A percentile compares a stretch with the other conserved stretches of the same genome.
Evolutionary conservation across 2,329 filamentous ascomycete genomes (phyloP).

Genomic region (Madurella fahalii): DNA sequence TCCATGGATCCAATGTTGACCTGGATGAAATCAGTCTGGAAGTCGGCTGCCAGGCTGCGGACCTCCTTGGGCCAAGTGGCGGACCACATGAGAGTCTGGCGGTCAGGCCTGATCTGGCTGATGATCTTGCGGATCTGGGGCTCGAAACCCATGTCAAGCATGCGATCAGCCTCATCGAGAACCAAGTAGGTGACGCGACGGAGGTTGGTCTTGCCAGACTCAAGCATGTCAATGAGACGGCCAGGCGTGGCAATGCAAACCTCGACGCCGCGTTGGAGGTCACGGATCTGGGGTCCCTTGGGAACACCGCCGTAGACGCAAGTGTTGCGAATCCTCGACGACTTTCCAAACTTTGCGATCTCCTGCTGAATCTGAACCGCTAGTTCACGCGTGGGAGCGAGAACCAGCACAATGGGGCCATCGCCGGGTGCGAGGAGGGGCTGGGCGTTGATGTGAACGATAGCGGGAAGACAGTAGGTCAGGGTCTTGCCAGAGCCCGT

Average conservation of each 20-base stretch:
- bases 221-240: constrained; percentile 97
- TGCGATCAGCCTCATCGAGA: constrained; percentile 97
- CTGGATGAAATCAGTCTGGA: constrained; percentile 94
- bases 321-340: constrained; percentile 95
- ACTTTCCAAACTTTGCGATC: constrained; percentile 97
- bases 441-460: constrained; percentile 99
- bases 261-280: constrained; percentile 91
- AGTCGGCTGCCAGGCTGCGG: constrained; percentile 83
- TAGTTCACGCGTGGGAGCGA: constrained; percentile 94
- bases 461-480: constrained; percentile 95
- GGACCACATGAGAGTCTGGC: constrained; percentile 99
- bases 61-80: constrained; percentile 99
- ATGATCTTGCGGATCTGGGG: constrained; percentile 99
- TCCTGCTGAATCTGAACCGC: constrained; percentile 98
- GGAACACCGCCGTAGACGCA: constrained; percentile 99
- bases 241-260: constrained; percentile 98
- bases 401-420: constrained; percentile 91
- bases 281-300: constrained; percentile 94
- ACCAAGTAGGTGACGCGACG: constrained; percentile 97
- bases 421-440: constrained; percentile 92
- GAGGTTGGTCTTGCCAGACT: constrained; percentile 96
- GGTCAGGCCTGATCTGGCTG: constrained; percentile 91
- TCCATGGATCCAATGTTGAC: constrained; percentile 98
- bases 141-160: constrained; percentile 99
- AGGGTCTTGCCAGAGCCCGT: constrained; percentile 99